Conservation (phyloP, 2,329 filamentous ascomycete genomes). For the Nakataea oryzae region DNA sequence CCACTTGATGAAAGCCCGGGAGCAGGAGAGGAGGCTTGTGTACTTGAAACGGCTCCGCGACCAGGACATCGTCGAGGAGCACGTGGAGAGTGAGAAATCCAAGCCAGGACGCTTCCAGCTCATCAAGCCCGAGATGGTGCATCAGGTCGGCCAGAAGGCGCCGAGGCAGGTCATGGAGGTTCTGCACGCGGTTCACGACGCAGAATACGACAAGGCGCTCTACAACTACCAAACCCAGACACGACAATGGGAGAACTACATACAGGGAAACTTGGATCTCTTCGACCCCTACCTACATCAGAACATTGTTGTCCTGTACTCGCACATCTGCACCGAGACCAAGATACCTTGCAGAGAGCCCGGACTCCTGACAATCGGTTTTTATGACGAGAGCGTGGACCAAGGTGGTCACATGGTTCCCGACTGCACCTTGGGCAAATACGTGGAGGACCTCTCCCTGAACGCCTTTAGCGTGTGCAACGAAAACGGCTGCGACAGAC, state of each 20-base stretch:
- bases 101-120: slow-evolving; percentile 72
- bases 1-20: slow-evolving; percentile 80
- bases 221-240: slow-evolving; percentile 93
- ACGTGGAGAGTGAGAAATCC: slow-evolving; percentile 44
- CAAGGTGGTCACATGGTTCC: slow-evolving; percentile 55
- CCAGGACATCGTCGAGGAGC: slow-evolving; percentile 53
- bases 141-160: slow-evolving; percentile 67
- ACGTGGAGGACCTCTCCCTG: slow-evolving; percentile 81
- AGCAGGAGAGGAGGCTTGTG: slow-evolving; percentile 75
- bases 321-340: slow-evolving; percentile 83
- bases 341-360: slow-evolving; percentile 91
- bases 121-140: slow-evolving; percentile 92
- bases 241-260: slow-evolving; percentile 90
- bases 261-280: slow-evolving; percentile 76
- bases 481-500: slow-evolving; percentile 75
- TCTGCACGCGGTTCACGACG: slow-evolving; percentile 86
- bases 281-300: slow-evolving; percentile 96
- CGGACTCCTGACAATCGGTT: slow-evolving; percentile 79
- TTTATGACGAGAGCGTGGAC: slow-evolving; percentile 82
- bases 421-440: slow-evolving; percentile 89
- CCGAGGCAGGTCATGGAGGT: slow-evolving; percentile 87
- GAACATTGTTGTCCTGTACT: slow-evolving; percentile 90
- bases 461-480: slow-evolving; percentile 68
- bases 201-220: slow-evolving; percentile 89
- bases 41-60: slow-evolving; percentile 78